Evolutionary conservation across 2,329 filamentous ascomycete species (phyloP), one percentile per base, ranked within the genome.

Genomic region (Fusarium continuum): DNA sequence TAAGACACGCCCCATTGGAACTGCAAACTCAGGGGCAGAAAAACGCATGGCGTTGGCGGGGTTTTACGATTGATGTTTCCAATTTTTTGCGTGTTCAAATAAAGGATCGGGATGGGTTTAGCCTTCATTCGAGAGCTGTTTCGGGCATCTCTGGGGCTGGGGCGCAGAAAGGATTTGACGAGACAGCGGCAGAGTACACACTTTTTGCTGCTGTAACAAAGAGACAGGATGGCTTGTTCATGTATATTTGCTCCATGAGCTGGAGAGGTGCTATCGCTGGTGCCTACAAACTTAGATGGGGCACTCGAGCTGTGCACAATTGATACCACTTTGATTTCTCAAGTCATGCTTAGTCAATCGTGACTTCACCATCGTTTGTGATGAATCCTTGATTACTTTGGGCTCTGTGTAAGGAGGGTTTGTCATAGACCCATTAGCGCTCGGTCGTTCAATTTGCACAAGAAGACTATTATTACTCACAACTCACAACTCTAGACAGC

Each of bases 321-420:
- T 70, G 67, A 70, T 70, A 70, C 65, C 67, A 70, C 25, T 56
- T 68, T 62, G 61, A 56, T 61, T 43, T 55, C 14, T 53, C n/a
- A 13, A 35, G n/a, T 22, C 22, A 20, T 11, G 5, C 2, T 29
- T n/a, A 13, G 9, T 4, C 5, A 17, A 16, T 5, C 22, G 40
- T 52, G 56, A 35, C 10, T 17, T 28, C 13, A 16, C 5, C 13
- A 29, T 9, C 7, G n/a, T 16, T 19, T 8, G 9, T 17, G 5
- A 5, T 19, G 32, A 19, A 9, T 9, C 16, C 2, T 9, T 6
- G 10, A 28, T 28, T 13, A 2, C 4, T 28, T 13, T 28, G 9
- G n/a, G n/a, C 2, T 28, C 14, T 28, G 3, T 28, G 26, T 28
- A 13, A 29, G 28, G 8, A 29, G 13, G 13, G 13, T 14, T 7